Percentiles rank a stretch among this genome's conserved stretches.
phyloP scores from a whole-genome alignment of 192 early-diverging fungal genomes.

The Phlyctochytrium arcticum region DNA sequence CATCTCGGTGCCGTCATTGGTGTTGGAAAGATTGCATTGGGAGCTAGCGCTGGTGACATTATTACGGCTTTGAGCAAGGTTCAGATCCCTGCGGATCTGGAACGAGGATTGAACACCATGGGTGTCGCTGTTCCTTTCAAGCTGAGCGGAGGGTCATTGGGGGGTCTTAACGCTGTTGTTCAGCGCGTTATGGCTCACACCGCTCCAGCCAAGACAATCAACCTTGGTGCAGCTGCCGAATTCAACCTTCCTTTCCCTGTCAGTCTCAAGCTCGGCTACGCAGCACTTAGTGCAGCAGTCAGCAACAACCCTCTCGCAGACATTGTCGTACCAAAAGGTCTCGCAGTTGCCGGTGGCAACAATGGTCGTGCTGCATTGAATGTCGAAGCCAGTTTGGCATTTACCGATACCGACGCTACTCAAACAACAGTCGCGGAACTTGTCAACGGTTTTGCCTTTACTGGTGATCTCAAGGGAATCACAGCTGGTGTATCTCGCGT shows the following conservation, averaged over 20 bases:
- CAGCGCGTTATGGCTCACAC: conserved; percentile 14
- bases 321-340: conserved; percentile 4
- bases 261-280: conserved; percentile 10
- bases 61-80: conserved; percentile 31
- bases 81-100: conserved; percentile 20
- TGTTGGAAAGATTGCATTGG: conserved; percentile 11
- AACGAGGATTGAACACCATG: conserved; percentile 19
- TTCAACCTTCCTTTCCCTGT: conserved; percentile 29
- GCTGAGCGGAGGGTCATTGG: neutral
- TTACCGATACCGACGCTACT: conserved; percentile 15
- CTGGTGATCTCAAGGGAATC: conserved; percentile 5
- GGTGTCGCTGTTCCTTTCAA: conserved; percentile 13
- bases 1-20: conserved; percentile 16
- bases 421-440: conserved; percentile 11
- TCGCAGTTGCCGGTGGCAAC: neutral
- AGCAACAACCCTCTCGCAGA: conserved; percentile 16
- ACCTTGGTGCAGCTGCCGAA: conserved; percentile 12
- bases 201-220: conserved; percentile 6
- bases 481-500: conserved; percentile 13
- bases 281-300: conserved; percentile 2
- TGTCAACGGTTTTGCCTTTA: conserved; percentile 10
- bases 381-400: conserved; percentile 7
- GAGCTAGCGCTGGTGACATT: conserved; percentile 3
- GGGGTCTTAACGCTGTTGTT: conserved; percentile 13
- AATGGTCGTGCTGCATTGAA: conserved; percentile 5